phyloP scores from a whole-genome alignment of 371 early-diverging fungal genomes.

The Mortierella sp. region DNA sequence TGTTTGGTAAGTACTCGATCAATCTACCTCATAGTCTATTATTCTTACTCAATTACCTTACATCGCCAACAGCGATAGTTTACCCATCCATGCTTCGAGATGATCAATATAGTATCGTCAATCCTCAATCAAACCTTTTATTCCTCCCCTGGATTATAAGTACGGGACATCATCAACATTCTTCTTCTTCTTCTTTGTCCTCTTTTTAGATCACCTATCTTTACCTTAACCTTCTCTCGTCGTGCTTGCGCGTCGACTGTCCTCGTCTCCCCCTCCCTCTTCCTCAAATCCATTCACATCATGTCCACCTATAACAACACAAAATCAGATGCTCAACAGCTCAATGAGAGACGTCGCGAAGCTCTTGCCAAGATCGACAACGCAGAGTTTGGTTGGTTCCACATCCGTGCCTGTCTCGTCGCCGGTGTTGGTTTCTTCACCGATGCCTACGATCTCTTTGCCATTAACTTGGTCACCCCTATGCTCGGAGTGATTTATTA shows the following conservation, averaged over 20 bases:
- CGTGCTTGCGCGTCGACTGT: conserved; percentile 19
- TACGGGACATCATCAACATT: background rate
- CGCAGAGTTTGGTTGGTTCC: conserved; percentile 80
- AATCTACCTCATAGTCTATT: background rate
- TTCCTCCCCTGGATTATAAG: background rate
- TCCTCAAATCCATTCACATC: background rate
- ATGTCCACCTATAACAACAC: conserved; percentile 38
- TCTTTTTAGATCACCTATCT: conserved; percentile 5
- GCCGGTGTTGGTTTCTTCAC: conserved; percentile 92
- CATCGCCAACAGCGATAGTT: background rate
- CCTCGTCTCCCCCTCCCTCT: conserved; percentile 1
- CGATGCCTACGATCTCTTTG: conserved; percentile 92
- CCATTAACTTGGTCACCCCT: conserved; percentile 83
- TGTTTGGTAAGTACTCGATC: too few species aligned
- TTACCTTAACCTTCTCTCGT: conserved; percentile 1
- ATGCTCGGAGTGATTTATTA: conserved; percentile 87
- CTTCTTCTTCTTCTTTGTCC: background rate
- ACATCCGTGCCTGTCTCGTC: conserved; percentile 84
- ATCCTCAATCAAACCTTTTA: background rate
- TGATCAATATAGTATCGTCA: too few species aligned
- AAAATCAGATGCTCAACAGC: conserved; percentile 30
- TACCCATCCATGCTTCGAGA: background rate
- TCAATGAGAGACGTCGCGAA: conserved; percentile 56
- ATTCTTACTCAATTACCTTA: too few species aligned
- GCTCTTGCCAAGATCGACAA: conserved; percentile 65